These are phyloP conservation scores for Closterium sp. DNA, from an alignment of 139 green algal genomes.

Conservation along the genomic window DNA sequence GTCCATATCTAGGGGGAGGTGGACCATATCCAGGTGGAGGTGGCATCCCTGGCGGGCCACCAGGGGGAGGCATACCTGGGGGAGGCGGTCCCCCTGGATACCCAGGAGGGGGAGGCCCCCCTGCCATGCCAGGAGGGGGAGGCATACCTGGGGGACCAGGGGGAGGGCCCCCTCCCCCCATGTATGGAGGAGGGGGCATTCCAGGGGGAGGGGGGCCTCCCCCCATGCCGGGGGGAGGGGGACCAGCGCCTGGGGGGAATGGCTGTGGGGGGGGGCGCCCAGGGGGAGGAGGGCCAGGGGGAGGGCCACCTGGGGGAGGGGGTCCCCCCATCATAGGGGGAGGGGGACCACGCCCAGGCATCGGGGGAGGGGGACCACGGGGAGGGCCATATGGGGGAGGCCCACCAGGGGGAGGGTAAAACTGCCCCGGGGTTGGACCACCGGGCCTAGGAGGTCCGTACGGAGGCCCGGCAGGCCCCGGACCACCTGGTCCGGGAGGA, in stretches of 20 bases:
- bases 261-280: not conserved
- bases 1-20: not conserved
- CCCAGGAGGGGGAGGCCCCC: not conserved
- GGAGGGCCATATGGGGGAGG: constrained; percentile 4
- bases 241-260: not conserved
- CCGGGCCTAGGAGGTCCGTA: constrained; percentile 4
- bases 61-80: not conserved
- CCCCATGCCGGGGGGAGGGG: not conserved
- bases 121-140: not conserved
- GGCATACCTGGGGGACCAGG: not conserved
- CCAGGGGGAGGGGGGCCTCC: constrained; percentile 4
- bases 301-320: not conserved
- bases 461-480: not conserved
- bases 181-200: not conserved
- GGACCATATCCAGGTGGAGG: not conserved
- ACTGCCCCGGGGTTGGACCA: not conserved
- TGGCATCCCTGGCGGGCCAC: not conserved
- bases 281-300: not conserved
- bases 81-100: not conserved
- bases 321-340: not conserved
- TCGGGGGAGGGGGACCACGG: not conserved
- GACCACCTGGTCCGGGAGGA: not conserved
- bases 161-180: not conserved
- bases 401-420: not conserved
- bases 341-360: not conserved